A percentile compares a stretch with the other conserved stretches of the same genome.
These are phyloP conservation scores for Albugo candida DNA, from an alignment of 352 stramenopile species.

Conservation along the genomic window DNA sequence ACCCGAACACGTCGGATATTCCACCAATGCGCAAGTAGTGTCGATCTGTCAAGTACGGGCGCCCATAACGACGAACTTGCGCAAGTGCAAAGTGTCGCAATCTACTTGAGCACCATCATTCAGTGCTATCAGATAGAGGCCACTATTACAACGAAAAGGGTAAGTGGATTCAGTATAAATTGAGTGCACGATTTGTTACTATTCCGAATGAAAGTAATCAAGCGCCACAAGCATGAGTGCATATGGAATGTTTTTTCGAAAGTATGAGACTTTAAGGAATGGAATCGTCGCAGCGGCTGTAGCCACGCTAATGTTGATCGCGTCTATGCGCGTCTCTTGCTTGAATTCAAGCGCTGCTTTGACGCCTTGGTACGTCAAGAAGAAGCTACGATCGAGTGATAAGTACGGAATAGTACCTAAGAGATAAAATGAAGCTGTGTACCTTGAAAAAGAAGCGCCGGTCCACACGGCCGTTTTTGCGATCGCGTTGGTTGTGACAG, in stretches of 20 bases:
- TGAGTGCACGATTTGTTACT: too few relatives aligned
- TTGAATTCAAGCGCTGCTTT: constrained; percentile 41
- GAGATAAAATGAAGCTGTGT: not conserved
- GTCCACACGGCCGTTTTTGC: constrained; percentile 30
- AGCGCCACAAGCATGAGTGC: constrained; percentile 55
- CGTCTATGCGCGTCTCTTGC: constrained; percentile 30
- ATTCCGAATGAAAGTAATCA: constrained; percentile 37
- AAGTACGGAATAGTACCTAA: not conserved
- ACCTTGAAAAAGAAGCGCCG: constrained; percentile 41
- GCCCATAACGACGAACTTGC: too few relatives aligned
- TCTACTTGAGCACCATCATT: too few relatives aligned
- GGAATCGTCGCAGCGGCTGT: constrained; percentile 23
- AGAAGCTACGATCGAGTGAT: constrained; percentile 24
- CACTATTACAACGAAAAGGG: too few relatives aligned
- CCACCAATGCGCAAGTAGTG: too few relatives aligned
- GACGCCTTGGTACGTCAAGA: constrained; percentile 52
- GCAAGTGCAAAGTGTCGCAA: too few relatives aligned
- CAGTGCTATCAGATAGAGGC: too few relatives aligned
- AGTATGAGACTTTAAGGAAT: constrained; percentile 35
- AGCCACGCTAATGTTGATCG: constrained; percentile 35
- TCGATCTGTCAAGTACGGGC: too few relatives aligned
- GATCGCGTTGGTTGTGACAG: constrained; percentile 22
- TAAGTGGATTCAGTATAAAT: too few relatives aligned
- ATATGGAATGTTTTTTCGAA: constrained; percentile 60
- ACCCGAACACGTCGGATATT: too few relatives aligned